Evolutionary conservation across 192 early-diverging fungal genomes (phyloP), one percentile per base, ranked within the genome.

Genomic region (Gonapodya prolifera): DNA sequence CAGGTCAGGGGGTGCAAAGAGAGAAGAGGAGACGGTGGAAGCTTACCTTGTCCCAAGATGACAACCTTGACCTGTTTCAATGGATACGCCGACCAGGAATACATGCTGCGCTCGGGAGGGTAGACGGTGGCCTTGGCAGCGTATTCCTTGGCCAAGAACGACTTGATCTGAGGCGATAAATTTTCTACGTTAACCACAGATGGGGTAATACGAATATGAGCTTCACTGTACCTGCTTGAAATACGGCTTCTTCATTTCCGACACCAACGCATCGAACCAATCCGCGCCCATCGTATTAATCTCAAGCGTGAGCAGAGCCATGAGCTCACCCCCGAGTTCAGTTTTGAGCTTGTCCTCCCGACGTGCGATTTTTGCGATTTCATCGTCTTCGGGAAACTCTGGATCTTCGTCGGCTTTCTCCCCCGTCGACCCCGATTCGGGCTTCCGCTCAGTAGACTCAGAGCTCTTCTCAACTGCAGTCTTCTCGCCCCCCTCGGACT

Each of bases 1-100:
- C n/a, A 80, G 45, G 33, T 33, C 16, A 74, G 8, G 2, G 35
- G n/a, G 45, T 30, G 75, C 2, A 80, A 1, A 34, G 8, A 33
- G 16, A 8, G 17, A 35, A 33, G 32, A 35, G 2, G 45, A n/a
- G 45, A 69, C n/a, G n/a, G 1, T n/a, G 1, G 34, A 69, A 30
- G 85, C 34, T 79, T 85, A 89, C 93, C 94, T 89, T 98, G 97
- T 1, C 97, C 97, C 71, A 98, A 78, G 69, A 98, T 96, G 30
- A 98, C 96, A 30, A 97, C 93, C 35, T 87, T 86, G 32, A 98
- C 91, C 0, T 83, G 78, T 2, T 80, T 79, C 1, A 92, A 84
- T 30, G 92, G 91, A 75, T 85, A 83, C 8, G 87, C 88, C 76
- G 87, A 95, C 45, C 91, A 89, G 2, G 92, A 90, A 81, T 96